Conservation (phyloP, 2,329 filamentous ascomycete genomes). For the Botrytis porri region DNA sequence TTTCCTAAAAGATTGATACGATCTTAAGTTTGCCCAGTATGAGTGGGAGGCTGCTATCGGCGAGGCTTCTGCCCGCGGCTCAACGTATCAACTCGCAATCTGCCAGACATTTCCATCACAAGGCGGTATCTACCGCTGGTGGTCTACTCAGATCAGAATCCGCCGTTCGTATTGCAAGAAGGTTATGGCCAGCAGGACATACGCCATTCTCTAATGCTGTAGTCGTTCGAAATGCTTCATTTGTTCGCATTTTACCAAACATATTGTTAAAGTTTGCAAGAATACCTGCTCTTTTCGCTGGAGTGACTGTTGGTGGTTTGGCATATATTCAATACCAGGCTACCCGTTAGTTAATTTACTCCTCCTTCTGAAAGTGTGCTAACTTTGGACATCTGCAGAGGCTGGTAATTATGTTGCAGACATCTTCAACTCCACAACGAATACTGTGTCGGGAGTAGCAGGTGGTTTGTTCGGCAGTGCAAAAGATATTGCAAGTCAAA, state of each 20-base stretch:
- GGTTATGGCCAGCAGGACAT: constrained; percentile 71
- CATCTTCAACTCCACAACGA: constrained; percentile 68
- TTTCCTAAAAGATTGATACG: constrained; percentile 21
- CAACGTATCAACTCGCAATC: constrained; percentile 56
- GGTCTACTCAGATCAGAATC: constrained; percentile 67
- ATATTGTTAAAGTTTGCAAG: constrained; percentile 86
- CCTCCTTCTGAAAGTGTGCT: neutral
- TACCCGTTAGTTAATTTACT: constrained; percentile 56
- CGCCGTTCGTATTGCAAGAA: constrained; percentile 57
- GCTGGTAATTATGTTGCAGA: constrained; percentile 76
- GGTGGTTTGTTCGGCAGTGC: constrained; percentile 68
- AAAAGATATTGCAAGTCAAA: constrained; percentile 74
- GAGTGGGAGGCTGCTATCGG: constrained; percentile 62
- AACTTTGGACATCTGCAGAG: constrained; percentile 45
- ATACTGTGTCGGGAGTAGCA: constrained; percentile 67
- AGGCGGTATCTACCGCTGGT: constrained; percentile 56
- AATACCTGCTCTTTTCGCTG: constrained; percentile 87
- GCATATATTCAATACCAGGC: constrained; percentile 97
- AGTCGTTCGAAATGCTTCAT: constrained; percentile 60
- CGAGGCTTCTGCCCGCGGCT: constrained; percentile 65
- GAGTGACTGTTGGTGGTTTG: constrained; percentile 78
- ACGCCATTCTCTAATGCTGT: constrained; percentile 83
- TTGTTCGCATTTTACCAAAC: constrained; percentile 70
- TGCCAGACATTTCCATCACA: constrained; percentile 61
- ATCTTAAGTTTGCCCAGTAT: constrained; percentile 30